Evolutionary conservation across 140 eudicot genomes (phyloP).

Genomic region (Anethum foeniculum): DNA sequence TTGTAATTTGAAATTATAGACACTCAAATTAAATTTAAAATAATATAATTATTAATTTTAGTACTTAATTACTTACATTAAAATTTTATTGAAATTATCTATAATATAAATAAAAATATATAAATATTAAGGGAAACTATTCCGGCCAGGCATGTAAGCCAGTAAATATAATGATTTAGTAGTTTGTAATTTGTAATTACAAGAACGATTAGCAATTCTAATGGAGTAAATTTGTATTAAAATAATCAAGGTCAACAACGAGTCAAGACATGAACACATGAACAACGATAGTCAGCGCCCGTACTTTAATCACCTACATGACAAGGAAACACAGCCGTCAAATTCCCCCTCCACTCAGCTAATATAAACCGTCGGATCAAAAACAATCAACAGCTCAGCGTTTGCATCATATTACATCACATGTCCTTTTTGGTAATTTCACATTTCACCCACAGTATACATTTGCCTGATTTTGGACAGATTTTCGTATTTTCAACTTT

Average conservation of each 20-base stretch:
- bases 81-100: no score
- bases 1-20: no score
- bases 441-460: neutral
- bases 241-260: neutral
- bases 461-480: conserved; percentile 11
- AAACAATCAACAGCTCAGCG: neutral
- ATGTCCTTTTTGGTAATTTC: neutral
- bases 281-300: conserved; percentile 3
- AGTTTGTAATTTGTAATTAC: no score
- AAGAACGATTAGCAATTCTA: neutral
- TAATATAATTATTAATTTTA: no score
- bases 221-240: neutral
- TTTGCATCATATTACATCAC: neutral
- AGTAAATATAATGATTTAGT: no score
- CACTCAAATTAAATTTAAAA: no score
- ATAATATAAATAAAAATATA: no score
- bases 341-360: neutral
- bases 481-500: neutral
- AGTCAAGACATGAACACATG: neutral
- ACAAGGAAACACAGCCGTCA: neutral
- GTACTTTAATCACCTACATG: neutral
- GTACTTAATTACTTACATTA: no score
- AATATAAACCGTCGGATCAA: neutral
- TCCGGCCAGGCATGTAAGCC: no score
- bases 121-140: no score